Evolutionary conservation across 371 early-diverging fungal genomes (phyloP), one percentile per base, ranked within the genome.

Genomic region (Blakeslea trispora): DNA sequence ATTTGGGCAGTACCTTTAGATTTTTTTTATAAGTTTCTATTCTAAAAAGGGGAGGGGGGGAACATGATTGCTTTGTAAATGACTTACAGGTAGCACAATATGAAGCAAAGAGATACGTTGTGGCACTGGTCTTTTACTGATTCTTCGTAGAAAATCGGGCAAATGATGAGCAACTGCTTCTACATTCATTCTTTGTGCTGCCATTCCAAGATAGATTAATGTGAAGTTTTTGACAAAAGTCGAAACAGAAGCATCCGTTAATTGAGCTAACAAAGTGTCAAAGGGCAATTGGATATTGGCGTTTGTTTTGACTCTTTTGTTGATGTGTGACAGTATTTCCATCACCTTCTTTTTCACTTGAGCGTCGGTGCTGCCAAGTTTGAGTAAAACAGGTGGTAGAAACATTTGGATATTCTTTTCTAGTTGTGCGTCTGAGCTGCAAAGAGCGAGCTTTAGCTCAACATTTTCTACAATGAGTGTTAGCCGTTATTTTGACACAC

Each of bases 401-500:
- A 93, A 88, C 31, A 77, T 71, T 28, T 61, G 68, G 31, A 94
- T 71, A 15, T 79, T 81, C 45, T 81, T 83, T 67, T 91, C 88
- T 55, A 95, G 70, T 53, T 91, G 85, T 5, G 81, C 80, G 62
- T 89, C 87, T 0, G 86, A 86, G 52, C 81, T 84, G 19, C 92
- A 87, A 61, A 95, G 65, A n/a, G 94, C 95, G 48, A 95, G 82
- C 35, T 88, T 82, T 28, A 95, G 67, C 73, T 92, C 93, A 41
- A 94, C 93, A 43, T 82, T 89, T 53, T 94, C 95, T 57, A 87
- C 43, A 37, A 7, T 11, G 11, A 2, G 3, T 37, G 9, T 9
- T 13, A 37, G 14, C 14, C 37, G 3, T 37, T 31, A 14, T 17
- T 8, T 28, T n/a, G 17, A 5, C 28, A n/a, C 28, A 37, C 11